Base-by-base conservation (phyloP, 441 rosid species). In the Arabidopsis lyrata region DNA sequence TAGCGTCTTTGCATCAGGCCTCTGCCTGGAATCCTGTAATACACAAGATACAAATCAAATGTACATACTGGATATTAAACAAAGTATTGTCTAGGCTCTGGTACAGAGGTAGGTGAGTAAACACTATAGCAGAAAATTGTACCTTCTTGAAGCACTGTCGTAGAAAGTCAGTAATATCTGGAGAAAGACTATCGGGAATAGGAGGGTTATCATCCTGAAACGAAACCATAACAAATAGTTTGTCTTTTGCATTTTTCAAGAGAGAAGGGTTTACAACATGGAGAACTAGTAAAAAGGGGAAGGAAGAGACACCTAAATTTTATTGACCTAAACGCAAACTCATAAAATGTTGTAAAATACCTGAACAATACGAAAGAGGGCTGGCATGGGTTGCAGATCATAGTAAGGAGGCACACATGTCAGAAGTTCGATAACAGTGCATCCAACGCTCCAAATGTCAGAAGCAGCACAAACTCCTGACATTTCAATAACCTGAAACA, bases 381-480 rank as follows among this genome's bases (percentile, higher is more conserved):
- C 99, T 15, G 99, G 97, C 99, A 96, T 96, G 73, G 98, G 98
- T 77, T 96, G 99, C 84, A 96, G 85, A 79, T 96, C 99, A 79
- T 91, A 93, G 87, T 96, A 96, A 13, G 99, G 98, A 73, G 99
- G 99, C 72, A 90, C 96, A 62, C 98, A 89, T 3, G 98, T 96
- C 65, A 93, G 88, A 75, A 96, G 98, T 80, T 96, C 99, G 54
- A 93, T 89, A 75, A 96, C 97, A 35, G 98, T 96, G 84, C 99
- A 96, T 77, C 99, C 98, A 79, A 96, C 98, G 73, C 99, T 93
- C 99, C 98, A 96, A 75, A 96, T 96, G 79, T 96, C 98, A 31
- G 99, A 96, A 70, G 99, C 97, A 68, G 99, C 98, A 79, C 97
- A 96, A 82, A 96, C 99, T 65, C 99, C 99, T 3, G 98, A 93